Conservation (phyloP, 2,329 filamentous ascomycete species). For the Fusarium fracticaudum region DNA sequence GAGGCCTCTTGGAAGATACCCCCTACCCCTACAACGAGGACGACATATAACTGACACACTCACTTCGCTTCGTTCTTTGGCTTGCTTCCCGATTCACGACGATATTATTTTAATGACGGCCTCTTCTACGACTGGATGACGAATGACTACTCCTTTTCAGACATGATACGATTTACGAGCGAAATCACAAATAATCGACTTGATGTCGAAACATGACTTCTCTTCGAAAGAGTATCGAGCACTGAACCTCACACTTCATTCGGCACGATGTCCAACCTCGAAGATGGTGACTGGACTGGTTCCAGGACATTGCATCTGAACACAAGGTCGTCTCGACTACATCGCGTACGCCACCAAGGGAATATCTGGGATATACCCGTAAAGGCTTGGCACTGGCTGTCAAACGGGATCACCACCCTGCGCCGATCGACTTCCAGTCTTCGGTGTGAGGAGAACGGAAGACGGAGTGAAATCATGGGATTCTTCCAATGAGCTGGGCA, state of each 20-base stretch:
- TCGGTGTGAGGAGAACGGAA: slow-evolving; percentile 33
- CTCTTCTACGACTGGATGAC: slow-evolving; percentile 52
- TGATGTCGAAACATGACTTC: slow-evolving; percentile 46
- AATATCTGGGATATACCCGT: slow-evolving; percentile 53
- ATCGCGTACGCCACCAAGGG: slow-evolving; percentile 48
- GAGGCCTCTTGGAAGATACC: slow-evolving; percentile 43
- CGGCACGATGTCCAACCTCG: slow-evolving; percentile 40
- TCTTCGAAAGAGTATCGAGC: slow-evolving; percentile 43
- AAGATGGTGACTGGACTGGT: slow-evolving; percentile 43
- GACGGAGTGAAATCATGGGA: slow-evolving; percentile 43
- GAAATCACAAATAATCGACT: slow-evolving; percentile 45
- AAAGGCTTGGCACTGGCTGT: slow-evolving; percentile 57
- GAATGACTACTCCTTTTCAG: slow-evolving; percentile 48
- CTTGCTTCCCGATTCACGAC: slow-evolving; percentile 55
- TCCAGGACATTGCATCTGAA: slow-evolving; percentile 33
- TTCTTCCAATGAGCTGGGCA: slow-evolving; percentile 45
- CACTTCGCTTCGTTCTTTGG: slow-evolving; percentile 52
- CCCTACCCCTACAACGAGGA: slow-evolving; percentile 28
- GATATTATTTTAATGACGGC: slow-evolving; percentile 54
- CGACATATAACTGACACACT: slow-evolving; percentile 43
- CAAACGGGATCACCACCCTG: slow-evolving; percentile 49
- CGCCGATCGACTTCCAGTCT: background rate
- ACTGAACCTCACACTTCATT: slow-evolving; percentile 43
- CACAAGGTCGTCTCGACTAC: slow-evolving; percentile 45
- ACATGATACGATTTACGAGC: slow-evolving; percentile 48